These are phyloP conservation scores for Lentinula aciculospora DNA, from an alignment of 768 basidiomycete species.

Conservation along the genomic window DNA sequence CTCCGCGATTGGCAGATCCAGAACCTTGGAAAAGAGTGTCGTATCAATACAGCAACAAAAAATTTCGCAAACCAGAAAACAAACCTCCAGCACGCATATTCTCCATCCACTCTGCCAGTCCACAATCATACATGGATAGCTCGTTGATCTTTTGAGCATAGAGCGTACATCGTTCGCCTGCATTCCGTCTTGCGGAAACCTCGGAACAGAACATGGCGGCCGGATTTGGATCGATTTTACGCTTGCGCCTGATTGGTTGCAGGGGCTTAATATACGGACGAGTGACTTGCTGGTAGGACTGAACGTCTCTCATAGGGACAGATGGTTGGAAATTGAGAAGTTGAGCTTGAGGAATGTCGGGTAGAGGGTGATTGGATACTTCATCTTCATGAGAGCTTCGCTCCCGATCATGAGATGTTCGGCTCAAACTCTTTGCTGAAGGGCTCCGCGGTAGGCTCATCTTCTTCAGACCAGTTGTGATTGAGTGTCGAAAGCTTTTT, in stretches of 20 bases:
- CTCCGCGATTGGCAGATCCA: not conserved
- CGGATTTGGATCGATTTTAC: constrained; percentile 33
- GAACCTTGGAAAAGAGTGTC: not conserved
- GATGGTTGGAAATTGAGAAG: not conserved
- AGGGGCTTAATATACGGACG: not conserved
- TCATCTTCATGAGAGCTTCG: constrained; percentile 3
- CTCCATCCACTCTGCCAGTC: constrained; percentile 70
- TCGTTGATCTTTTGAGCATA: constrained; percentile 86
- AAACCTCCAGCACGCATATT: constrained; percentile 52
- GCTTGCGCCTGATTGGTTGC: not conserved
- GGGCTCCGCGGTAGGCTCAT: constrained; percentile 27
- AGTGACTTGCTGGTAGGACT: not conserved
- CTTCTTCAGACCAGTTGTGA: constrained; percentile 40
- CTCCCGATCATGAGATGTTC: constrained; percentile 1
- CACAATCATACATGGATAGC: constrained; percentile 67
- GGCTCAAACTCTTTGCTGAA: not conserved
- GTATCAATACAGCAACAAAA: constrained; percentile 3
- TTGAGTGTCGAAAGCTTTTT: constrained; percentile 43
- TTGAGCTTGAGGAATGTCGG: constrained; percentile 1
- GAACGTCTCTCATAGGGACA: not conserved
- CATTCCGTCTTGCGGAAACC: constrained; percentile 44
- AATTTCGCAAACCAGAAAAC: constrained; percentile 12
- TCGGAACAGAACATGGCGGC: constrained; percentile 70
- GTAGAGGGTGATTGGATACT: not conserved
- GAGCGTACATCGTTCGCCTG: constrained; percentile 62